Conservation (phyloP, 805 yeast species). For the Cyberlindnera veronae region DNA sequence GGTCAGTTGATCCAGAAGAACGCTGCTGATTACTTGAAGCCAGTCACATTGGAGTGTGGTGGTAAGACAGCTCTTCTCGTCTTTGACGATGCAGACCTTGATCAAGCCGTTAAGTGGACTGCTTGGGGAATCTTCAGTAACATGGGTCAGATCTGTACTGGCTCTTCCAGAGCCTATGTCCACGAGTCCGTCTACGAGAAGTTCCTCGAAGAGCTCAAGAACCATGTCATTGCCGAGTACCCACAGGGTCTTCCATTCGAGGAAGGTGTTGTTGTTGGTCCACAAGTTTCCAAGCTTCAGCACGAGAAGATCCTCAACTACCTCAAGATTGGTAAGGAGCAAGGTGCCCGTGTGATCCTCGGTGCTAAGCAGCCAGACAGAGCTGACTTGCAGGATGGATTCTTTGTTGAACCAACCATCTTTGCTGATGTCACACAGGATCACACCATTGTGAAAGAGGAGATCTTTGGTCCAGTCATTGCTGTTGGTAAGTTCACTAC, state of each 20-base stretch:
- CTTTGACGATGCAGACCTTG: slow-evolving; percentile 45
- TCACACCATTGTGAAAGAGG: slow-evolving; percentile 43
- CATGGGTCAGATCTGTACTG: slow-evolving; percentile 64
- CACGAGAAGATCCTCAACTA: slow-evolving; percentile 44
- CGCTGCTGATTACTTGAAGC: slow-evolving; percentile 43
- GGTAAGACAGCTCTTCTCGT: slow-evolving; percentile 49
- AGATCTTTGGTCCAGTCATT: slow-evolving; percentile 52
- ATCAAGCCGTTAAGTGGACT: slow-evolving; percentile 48
- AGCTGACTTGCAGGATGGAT: slow-evolving; percentile 30
- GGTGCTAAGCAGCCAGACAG: slow-evolving; percentile 40
- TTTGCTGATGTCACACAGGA: slow-evolving; percentile 41
- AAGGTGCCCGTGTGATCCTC: slow-evolving; percentile 48
- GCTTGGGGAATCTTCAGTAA: slow-evolving; percentile 55
- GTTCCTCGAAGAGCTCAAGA: slow-evolving; percentile 39
- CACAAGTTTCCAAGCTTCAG: slow-evolving; percentile 51
- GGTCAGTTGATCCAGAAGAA: slow-evolving; percentile 42
- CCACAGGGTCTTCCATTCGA: slow-evolving; percentile 45
- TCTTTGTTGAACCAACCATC: slow-evolving; percentile 45
- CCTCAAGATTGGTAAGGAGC: slow-evolving; percentile 44
- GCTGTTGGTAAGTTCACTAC: slow-evolving; percentile 41
- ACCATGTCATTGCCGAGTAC: slow-evolving; percentile 34
- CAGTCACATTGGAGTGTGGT: slow-evolving; percentile 49
- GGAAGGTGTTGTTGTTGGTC: slow-evolving; percentile 44
- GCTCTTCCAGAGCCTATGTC: slow-evolving; percentile 56
- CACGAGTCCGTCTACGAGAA: slow-evolving; percentile 53